Evolutionary conservation across 192 early-diverging fungal genomes (phyloP), one percentile per base, ranked within the genome.

Genomic region (Linnemannia zychae): DNA sequence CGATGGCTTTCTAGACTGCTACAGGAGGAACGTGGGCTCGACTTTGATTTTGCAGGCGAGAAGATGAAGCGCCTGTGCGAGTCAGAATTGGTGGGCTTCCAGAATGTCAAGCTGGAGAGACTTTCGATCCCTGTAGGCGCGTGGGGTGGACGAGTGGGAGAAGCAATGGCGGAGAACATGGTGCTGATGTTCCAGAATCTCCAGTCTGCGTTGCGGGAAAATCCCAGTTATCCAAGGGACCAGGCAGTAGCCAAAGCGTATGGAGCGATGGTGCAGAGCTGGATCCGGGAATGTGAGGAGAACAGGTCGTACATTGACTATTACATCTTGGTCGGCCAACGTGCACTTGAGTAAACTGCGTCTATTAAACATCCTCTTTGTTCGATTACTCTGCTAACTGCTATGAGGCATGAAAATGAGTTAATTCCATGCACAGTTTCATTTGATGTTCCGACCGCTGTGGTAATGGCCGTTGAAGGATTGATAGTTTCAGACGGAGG

Each of bases 101-200:
- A 67, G 36, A 85, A 85, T 33, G 83, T 85, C 3, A 53, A 49
- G 47, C 34, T 85, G 47, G 83, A 85, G 37, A 53, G 83, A 44
- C 34, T 88, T 17, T 88, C 87, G 65, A 82, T 88, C 37, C 87
- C 87, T 9, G 77, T 82, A 11, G 87, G 87, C 20, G 47, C 48
- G 1, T 88, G 87, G 87, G 87, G 87, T 16, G 80, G 81, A 37
- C 77, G 80, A 15, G 80, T 80, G 6, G 87, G 87, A 0, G 74
- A 85, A 37, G 83, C 83, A 3, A 85, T 85, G 83, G 83, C 83
- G 1, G 83, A 85, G 74, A 85, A 85, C 24, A 79, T 85, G 83
- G 77, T 85, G 40, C 65, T 85, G 57, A 85, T 85, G 16, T 85
- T 85, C 38, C 83, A 85, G 69, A 85, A 85, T 24, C 57, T 85